Evolutionary conservation across 2,329 filamentous ascomycete genomes (phyloP), one percentile per base, ranked within the genome.

Genomic region (Sporothrix curviconia): DNA sequence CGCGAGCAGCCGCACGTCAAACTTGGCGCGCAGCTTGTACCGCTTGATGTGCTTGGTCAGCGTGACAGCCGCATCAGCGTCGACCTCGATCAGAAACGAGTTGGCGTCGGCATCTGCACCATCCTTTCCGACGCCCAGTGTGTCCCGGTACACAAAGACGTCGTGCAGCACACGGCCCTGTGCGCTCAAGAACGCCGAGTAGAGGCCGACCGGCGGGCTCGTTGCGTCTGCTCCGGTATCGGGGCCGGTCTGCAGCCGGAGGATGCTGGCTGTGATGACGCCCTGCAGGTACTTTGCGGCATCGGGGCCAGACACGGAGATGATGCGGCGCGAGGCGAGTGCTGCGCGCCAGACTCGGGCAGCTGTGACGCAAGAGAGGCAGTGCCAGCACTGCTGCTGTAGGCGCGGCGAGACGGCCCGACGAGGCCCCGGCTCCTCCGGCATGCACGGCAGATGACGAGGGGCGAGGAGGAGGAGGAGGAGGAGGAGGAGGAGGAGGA

Each of bases 201-300:
- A 97, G 69, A 87, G 85, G 4, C 84, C 86, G 0, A 74, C 72
- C 3, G 49, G 52, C 4, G 66, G 24, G 71, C 19, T 15, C 5
- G 15, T 8, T 8, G 36, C 22, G 14, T 11, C 70, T 36, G 40
- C 11, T 44, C 61, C 32, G 62, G 40, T 62, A 66, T 60, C 60
- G 71, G 67, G 59, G 74, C 62, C 25, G 61, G 67, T 7, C 17
- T 42, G 30, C 46, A 60, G 55, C 3, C 54, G 74, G 66, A 0
- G 79, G 72, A 90, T 80, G 61, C 85, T 87, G 61, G 86, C 82
- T 1, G 92, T 96, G 62, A 94, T 82, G 57, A 95, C 82, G 55
- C 92, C 92, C 70, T 97, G 91, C 2, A 99, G 81, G 71, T 92
- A 97, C 64, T 87, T 86, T 47, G 87, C 80, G 32, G 90, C 85